Base-by-base conservation (phyloP, 345 rosid genomes). In the Syzygium aromaticum region DNA sequence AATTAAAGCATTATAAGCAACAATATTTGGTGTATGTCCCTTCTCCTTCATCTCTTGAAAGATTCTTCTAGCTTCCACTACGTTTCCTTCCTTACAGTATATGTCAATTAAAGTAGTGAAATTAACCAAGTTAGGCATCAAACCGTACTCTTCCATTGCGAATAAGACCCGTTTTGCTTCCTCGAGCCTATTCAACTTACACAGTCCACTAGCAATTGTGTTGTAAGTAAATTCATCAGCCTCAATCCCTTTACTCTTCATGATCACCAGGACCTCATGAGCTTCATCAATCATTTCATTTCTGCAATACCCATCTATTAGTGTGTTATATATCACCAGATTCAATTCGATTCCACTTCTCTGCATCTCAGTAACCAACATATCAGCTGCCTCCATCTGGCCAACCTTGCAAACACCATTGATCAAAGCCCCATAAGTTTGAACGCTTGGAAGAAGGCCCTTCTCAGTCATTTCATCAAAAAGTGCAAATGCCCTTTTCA, bases 401-500 rank as follows among this genome's bases (percentile, higher is more conserved):
- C 98, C 97, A 11, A 89, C 91, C 91, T 93, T 94, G 93, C 98
- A 97, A 54, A 95, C 91, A n/a, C 99, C 98, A 86, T 93, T 89
- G 3, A 97, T 92, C 87, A 97, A 88, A 80, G 94, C 94, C 83
- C 98, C 98, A 23, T 94, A 97, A 84, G 97, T 94, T 85, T 93
- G 91, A 88, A 88, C 86, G 91, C 84, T 96, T 4, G 98, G 93
- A 83, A 90, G 91, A 86, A 95, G 86, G 13, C 98, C 98, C 87
- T 89, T 93, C 90, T 91, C 88, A 22, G 86, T 87, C 90, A 94
- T 84, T 86, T 96, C 98, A 90, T 97, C 99, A 91, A 97, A 96
- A 90, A 97, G 89, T 7, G 90, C 86, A 88, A 95, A 90, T 7
- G 97, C 98, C 77, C 91, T 93, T 85, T 92, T 97, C 30, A 94